Evolutionary conservation across 805 yeast species (phyloP).

Genomic region (Candida boleticola): DNA sequence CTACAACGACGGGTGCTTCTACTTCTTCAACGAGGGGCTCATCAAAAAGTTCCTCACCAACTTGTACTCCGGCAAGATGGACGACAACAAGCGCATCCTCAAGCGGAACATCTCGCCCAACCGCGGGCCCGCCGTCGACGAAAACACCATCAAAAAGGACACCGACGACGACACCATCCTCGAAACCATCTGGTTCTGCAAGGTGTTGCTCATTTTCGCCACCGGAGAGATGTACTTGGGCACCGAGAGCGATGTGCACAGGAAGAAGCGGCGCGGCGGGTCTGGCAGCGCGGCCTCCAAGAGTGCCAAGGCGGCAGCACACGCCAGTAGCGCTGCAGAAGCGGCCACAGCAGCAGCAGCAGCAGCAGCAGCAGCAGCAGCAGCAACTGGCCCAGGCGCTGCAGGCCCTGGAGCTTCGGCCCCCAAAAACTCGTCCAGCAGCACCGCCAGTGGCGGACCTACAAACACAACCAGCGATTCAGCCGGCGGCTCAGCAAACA

Average conservation of each 20-base stretch:
- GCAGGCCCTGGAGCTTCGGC: slow-evolving; percentile 18
- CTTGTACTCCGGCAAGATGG: slow-evolving; percentile 52
- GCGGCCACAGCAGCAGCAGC: slow-evolving; percentile 13
- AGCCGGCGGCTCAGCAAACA: no score
- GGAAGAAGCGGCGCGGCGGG: slow-evolving; percentile 34
- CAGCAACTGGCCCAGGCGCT: not conserved
- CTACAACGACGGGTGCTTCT: slow-evolving; percentile 81
- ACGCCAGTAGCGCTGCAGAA: not conserved
- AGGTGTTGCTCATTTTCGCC: slow-evolving; percentile 68
- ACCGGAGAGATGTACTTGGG: slow-evolving; percentile 83
- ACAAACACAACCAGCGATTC: no score
- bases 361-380: not conserved
- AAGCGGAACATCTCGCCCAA: slow-evolving; percentile 28
- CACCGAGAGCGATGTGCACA: slow-evolving; percentile 63
- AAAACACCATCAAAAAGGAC: slow-evolving; percentile 42
- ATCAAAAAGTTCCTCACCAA: slow-evolving; percentile 66
- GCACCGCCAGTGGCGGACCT: no score
- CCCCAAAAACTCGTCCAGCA: not conserved
- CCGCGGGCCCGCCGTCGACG: slow-evolving; percentile 28
- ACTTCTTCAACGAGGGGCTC: slow-evolving; percentile 79
- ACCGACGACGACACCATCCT: slow-evolving; percentile 55
- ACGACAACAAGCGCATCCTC: slow-evolving; percentile 37
- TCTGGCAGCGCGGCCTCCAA: no score
- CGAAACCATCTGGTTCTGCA: slow-evolving; percentile 81
- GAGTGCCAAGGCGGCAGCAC: not conserved